Evolutionary conservation across 2,329 filamentous ascomycete species (phyloP).

Genomic region (Phialophora expanda): DNA sequence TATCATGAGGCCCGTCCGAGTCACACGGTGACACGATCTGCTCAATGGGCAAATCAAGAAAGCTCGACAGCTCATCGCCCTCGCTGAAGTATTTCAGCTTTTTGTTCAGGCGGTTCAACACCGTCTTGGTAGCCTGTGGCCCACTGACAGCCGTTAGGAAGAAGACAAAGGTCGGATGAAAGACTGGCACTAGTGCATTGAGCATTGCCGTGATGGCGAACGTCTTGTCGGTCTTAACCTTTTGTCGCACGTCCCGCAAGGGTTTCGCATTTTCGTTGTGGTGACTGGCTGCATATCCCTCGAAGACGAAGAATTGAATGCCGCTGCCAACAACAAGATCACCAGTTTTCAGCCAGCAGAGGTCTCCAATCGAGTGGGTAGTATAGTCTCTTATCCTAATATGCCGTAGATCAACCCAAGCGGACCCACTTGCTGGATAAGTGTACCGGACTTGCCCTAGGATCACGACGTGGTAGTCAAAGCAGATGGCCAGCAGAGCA

Average conservation of each 20-base stretch:
- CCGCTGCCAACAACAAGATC: conserved; percentile 86
- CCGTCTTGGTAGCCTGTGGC: conserved; percentile 69
- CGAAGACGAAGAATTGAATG: conserved; percentile 87
- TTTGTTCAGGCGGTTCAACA: conserved; percentile 74
- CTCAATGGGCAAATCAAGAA: conserved; percentile 65
- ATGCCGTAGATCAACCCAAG: conserved; percentile 84
- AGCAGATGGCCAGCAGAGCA: conserved; percentile 89
- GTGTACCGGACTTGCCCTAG: conserved; percentile 89
- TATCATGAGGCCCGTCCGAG: neutral
- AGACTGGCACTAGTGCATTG: conserved; percentile 85
- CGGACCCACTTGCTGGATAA: conserved; percentile 85
- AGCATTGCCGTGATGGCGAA: conserved; percentile 56
- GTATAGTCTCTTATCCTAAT: conserved; percentile 81
- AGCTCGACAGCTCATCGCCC: conserved; percentile 78
- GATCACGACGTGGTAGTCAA: conserved; percentile 81
- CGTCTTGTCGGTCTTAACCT: conserved; percentile 19
- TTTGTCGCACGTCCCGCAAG: conserved; percentile 23
- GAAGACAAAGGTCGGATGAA: conserved; percentile 86
- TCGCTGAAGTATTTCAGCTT: conserved; percentile 82
- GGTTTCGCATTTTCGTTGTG: conserved; percentile 28
- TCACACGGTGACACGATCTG: conserved; percentile 46
- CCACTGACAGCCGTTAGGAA: conserved; percentile 84
- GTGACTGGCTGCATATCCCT: conserved; percentile 45
- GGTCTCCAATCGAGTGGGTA: conserved; percentile 89
- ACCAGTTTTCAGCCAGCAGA: conserved; percentile 85